Conservation (phyloP, 2,329 filamentous ascomycete genomes). For the Falciphora oryzae region DNA sequence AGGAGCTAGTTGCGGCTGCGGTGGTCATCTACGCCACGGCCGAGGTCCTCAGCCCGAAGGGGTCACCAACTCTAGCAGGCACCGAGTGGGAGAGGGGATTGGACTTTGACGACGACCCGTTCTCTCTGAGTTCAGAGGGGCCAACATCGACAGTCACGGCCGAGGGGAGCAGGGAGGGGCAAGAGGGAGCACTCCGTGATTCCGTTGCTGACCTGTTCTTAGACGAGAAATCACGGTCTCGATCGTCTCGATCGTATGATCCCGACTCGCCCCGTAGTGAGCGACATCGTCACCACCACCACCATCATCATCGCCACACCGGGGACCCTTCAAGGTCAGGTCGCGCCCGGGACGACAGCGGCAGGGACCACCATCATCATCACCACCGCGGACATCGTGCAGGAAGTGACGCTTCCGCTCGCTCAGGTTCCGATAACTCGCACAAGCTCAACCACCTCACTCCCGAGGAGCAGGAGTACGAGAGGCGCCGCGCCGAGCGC, state of each 20-base stretch:
- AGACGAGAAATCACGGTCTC: constrained; percentile 41
- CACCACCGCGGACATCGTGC: constrained; percentile 31
- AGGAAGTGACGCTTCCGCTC: constrained; percentile 28
- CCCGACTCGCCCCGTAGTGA: constrained; percentile 23
- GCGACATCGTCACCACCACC: constrained; percentile 37
- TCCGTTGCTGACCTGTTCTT: constrained; percentile 50
- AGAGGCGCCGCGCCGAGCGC: constrained; percentile 43
- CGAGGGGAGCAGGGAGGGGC: constrained; percentile 25
- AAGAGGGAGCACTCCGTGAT: constrained; percentile 35
- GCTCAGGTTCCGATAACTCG: constrained; percentile 29
- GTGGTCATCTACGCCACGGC: constrained; percentile 49
- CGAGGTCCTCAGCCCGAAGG: constrained; percentile 38
- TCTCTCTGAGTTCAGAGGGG: constrained; percentile 10
- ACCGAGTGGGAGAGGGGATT: constrained; percentile 23
- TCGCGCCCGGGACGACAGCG: constrained; percentile 21
- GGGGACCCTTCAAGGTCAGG: constrained; percentile 22
- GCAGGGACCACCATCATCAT: constrained; percentile 20
- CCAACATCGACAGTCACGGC: constrained; percentile 5
- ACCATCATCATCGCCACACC: constrained; percentile 25
- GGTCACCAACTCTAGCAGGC: constrained; percentile 28
- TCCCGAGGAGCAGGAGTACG: constrained; percentile 44
- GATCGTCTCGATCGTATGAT: constrained; percentile 27
- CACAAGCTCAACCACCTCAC: constrained; percentile 34
- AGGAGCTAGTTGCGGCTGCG: constrained; percentile 48
- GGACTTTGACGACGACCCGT: constrained; percentile 29